These are phyloP conservation scores for Vitis hybrid DNA, from an alignment of 177 flowering plant species.

Conservation along the genomic window DNA sequence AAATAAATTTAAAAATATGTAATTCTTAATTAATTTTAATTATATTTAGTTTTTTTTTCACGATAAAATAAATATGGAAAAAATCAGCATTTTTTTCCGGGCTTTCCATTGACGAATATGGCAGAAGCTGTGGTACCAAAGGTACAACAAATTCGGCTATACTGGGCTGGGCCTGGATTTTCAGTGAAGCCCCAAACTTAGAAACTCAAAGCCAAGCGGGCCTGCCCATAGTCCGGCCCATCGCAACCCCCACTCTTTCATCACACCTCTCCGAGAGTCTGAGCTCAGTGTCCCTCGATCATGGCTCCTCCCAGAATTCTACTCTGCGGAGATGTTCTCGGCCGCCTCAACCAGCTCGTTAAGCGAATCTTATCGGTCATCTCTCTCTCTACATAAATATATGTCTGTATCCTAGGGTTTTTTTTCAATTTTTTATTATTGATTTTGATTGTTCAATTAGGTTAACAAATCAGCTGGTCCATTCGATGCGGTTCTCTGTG, in stretches of 20 bases:
- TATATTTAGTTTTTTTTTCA: no score
- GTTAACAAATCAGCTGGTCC: conserved; percentile 93
- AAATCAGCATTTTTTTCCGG: no score
- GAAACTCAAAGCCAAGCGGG: no score
- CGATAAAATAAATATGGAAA: no score
- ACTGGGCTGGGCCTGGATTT: no score
- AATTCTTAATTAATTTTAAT: no score
- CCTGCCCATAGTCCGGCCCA: no score
- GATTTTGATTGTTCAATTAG: conserved; percentile 30
- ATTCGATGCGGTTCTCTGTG: conserved; percentile 84
- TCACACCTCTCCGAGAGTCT: neutral
- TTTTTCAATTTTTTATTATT: neutral
- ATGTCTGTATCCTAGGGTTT: conserved; percentile 14
- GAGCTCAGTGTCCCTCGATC: neutral
- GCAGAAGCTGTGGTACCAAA: no score
- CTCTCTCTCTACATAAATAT: conserved; percentile 14
- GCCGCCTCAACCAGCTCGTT: conserved; percentile 82
- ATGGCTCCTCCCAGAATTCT: conserved; percentile 76
- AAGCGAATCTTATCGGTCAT: conserved; percentile 75
- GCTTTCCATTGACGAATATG: no score
- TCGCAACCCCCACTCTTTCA: neutral
- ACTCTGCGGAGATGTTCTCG: conserved; percentile 82
- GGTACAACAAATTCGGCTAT: no score
- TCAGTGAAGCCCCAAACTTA: no score
- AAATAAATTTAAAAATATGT: no score